These are phyloP conservation scores for Botrytis elliptica DNA, from an alignment of 2,329 filamentous ascomycete genomes.

Conservation along the genomic window DNA sequence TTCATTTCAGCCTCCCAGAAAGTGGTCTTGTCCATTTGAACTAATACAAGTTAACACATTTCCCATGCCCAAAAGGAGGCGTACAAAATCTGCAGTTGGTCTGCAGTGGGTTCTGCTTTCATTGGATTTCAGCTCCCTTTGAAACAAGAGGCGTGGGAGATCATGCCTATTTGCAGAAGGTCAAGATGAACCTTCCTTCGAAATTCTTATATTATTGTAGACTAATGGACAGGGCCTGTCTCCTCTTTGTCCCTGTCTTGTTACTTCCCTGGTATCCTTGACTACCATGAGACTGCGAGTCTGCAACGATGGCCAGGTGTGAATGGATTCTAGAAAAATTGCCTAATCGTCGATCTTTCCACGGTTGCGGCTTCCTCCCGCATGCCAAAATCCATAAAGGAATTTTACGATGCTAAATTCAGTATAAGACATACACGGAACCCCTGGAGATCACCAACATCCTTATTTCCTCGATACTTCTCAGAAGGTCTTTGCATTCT, in stretches of 20 bases:
- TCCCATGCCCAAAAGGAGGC: neutral
- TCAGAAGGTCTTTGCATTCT: constrained; percentile 4
- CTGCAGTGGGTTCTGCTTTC: constrained; percentile 7
- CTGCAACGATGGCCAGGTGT: constrained; percentile 3
- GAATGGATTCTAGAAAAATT: constrained; percentile 13
- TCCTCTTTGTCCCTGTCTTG: constrained; percentile 2
- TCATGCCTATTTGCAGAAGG: constrained; percentile 19
- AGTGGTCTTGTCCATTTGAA: no score
- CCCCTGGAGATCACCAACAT: constrained; percentile 9
- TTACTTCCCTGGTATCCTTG: constrained; percentile 11
- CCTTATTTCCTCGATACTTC: neutral
- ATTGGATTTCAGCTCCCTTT: constrained; percentile 20
- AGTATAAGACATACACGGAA: neutral
- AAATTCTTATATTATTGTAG: neutral
- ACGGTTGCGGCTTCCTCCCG: constrained; percentile 15
- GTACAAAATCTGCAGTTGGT: constrained; percentile 7
- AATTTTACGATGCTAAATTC: constrained; percentile 9
- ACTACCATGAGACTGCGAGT: constrained; percentile 17
- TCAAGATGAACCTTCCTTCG: constrained; percentile 18
- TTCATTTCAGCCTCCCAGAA: constrained; percentile 18
- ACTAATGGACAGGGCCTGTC: constrained; percentile 14
- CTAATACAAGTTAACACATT: constrained; percentile 1
- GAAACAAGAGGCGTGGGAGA: constrained; percentile 17
- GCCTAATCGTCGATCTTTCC: constrained; percentile 19
- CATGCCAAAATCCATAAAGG: constrained; percentile 9